Conservation (phyloP, 495 filamentous ascomycete genomes). For the Aspergillus saccharolyticus region DNA sequence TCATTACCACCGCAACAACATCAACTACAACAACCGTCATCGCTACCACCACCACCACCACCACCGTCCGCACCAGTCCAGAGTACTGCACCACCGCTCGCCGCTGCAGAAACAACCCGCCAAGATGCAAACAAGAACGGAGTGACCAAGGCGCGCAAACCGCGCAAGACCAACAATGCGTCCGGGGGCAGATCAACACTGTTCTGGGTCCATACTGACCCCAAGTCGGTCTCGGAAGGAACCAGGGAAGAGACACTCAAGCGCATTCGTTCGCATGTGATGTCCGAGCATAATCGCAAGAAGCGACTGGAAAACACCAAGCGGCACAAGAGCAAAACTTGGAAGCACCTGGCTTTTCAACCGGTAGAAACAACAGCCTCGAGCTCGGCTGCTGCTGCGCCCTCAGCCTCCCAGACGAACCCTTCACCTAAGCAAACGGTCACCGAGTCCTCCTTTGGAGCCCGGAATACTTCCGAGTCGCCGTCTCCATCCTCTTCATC, state of each 20-base stretch:
- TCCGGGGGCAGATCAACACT: slow-evolving; percentile 35
- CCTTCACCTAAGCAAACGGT: slow-evolving; percentile 1
- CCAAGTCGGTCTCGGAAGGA: slow-evolving; percentile 35
- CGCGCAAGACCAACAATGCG: slow-evolving; percentile 36
- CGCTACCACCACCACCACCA: not conserved
- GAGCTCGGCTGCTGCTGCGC: slow-evolving; percentile 12
- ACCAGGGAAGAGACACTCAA: slow-evolving; percentile 44
- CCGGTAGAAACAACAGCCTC: slow-evolving; percentile 28
- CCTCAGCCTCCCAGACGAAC: slow-evolving; percentile 4
- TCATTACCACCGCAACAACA: not conserved
- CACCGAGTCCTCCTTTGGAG: slow-evolving; percentile 2
- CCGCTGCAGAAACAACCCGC: slow-evolving; percentile 8
- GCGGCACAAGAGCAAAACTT: slow-evolving; percentile 41
- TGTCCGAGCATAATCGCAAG: slow-evolving; percentile 49
- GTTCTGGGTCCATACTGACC: slow-evolving; percentile 46
- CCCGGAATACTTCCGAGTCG: slow-evolving; percentile 1
- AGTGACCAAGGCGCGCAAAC: slow-evolving; percentile 34
- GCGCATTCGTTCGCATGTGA: slow-evolving; percentile 47
- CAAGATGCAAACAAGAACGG: slow-evolving; percentile 24
- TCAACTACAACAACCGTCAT: not conserved
- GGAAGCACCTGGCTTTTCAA: slow-evolving; percentile 40
- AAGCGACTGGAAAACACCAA: slow-evolving; percentile 43
- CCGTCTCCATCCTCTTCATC: slow-evolving; percentile 1
- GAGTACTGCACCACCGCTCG: not conserved
- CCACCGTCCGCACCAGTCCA: slow-evolving; percentile 1